Base-by-base conservation (phyloP, 2,329 filamentous ascomycete species). In the Pseudomassariella vexata region DNA sequence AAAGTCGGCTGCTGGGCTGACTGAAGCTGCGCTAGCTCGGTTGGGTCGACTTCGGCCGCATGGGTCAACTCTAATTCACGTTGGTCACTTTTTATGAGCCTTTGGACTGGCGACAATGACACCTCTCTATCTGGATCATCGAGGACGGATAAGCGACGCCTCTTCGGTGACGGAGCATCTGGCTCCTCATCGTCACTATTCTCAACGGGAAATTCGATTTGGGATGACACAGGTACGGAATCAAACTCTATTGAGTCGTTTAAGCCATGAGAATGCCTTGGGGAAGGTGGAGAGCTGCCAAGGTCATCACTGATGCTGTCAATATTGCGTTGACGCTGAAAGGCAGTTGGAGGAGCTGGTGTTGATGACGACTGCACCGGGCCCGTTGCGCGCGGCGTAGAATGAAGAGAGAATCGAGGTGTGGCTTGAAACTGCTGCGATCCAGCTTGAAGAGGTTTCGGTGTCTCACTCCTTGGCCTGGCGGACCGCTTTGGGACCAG, bases 111-210 rank as follows among this genome's bases (percentile, higher is more conserved):
- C 6, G 37, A 27, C 8, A 36, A 17, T 2, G 42, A 44, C 6
- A 42, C 11, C 7, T 42, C 31, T 15, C 28, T 15, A 21, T 35
- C 30, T 20, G 37, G 22, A 12, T 36, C 35, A 1, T 53, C 47
- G 7, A 49, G 52, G 24, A 55, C 45, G 7, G 58, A 62, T 14
- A 62, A 46, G 12, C 59, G 55, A 7, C 59, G 50, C n/a, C 60
- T 55, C 36, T 63, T 63, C 1, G 51, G 47, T 16, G 47, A 48
- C 30, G 39, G 30, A 18, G 30, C 35, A 19, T 27, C 21, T 15
- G 12, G 24, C 19, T 38, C 31, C 17, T 12, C 26, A 18, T n/a
- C 18, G n/a, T 35, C 37, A 24, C 31, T 33, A 17, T 27, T 24
- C 2, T 33, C 12, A 3, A 28, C n/a, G 3, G 32, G 17, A 6